A percentile compares a stretch with the other conserved stretches of the same genome.
Evolutionary conservation across 768 basidiomycete genomes (phyloP).

Genomic region (Hericium alpestre): DNA sequence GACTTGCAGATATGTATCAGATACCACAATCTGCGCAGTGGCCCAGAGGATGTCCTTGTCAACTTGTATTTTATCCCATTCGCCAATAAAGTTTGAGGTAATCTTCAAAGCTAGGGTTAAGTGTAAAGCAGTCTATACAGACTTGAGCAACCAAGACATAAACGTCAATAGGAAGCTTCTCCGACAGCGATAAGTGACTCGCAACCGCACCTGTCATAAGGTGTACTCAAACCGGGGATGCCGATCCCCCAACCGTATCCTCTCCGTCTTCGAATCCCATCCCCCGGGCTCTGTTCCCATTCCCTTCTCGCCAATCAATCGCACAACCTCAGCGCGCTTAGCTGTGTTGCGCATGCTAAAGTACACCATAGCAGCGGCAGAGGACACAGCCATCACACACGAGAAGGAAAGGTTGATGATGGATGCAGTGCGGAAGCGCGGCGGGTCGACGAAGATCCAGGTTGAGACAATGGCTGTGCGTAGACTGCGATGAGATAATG

Average conservation of each 20-base stretch:
- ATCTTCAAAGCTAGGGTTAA: too few species aligned
- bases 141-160: too few species aligned
- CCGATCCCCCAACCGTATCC: constrained; percentile 9
- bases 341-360: constrained; percentile 1
- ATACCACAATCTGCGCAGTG: too few species aligned
- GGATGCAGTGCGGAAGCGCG: constrained; percentile 9
- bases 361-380: constrained; percentile 2
- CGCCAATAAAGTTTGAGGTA: too few species aligned
- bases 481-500: not conserved
- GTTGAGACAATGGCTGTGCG: constrained; percentile 4
- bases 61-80: too few species aligned
- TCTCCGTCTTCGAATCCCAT: constrained; percentile 11
- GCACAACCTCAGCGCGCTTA: constrained; percentile 4
- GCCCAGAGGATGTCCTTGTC: too few species aligned
- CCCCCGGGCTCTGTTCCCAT: not conserved
- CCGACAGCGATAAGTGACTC: too few species aligned
- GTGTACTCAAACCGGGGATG: constrained; percentile 13
- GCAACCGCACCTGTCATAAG: not conserved
- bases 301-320: constrained; percentile 1
- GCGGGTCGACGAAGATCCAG: constrained; percentile 8
- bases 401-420: constrained; percentile 8
- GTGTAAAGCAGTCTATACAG: too few species aligned
- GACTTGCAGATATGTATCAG: too few species aligned
- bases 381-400: not conserved
- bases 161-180: too few species aligned